These are phyloP conservation scores for Entoloma clypeatum DNA, from an alignment of 1,284 basidiomycete species.

Conservation along the genomic window DNA sequence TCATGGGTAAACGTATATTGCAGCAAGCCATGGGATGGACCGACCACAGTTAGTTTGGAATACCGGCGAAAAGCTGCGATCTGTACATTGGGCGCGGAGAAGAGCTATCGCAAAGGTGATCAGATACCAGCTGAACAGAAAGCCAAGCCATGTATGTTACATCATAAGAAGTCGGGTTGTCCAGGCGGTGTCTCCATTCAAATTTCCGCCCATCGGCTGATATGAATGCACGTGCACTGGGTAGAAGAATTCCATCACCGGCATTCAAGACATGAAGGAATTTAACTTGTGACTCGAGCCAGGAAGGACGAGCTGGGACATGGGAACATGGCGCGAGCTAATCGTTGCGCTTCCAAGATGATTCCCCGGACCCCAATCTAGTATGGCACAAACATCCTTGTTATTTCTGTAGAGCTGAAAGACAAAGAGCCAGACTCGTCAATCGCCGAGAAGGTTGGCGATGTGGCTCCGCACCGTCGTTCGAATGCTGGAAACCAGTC, in stretches of 20 bases:
- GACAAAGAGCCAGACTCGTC: constrained; percentile 7
- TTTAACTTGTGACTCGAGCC: constrained; percentile 48
- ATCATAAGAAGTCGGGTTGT: constrained; percentile 50
- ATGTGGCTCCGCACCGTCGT: constrained; percentile 53
- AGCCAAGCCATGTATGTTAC: constrained; percentile 29
- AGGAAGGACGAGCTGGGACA: constrained; percentile 57
- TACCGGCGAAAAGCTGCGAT: constrained; percentile 58
- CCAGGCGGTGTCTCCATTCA: constrained; percentile 58
- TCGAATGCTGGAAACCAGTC: constrained; percentile 36
- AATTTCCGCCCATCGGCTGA: constrained; percentile 48
- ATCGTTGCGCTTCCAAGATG: constrained; percentile 57
- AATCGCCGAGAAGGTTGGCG: constrained; percentile 5
- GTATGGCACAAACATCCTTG: constrained; percentile 49
- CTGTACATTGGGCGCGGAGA: constrained; percentile 39
- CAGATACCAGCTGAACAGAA: constrained; percentile 9
- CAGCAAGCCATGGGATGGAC: constrained; percentile 57
- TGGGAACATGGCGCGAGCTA: constrained; percentile 51
- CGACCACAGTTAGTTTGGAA: constrained; percentile 51
- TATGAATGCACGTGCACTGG: constrained; percentile 56
- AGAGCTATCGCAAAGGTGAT: constrained; percentile 36
- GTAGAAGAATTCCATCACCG: constrained; percentile 19
- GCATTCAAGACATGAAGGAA: constrained; percentile 17
- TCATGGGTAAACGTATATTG: constrained; percentile 61
- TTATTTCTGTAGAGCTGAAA: constrained; percentile 47
- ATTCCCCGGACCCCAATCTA: constrained; percentile 59